Conservation (phyloP, 2,329 filamentous ascomycete genomes). For the Botrytis sinoallii region DNA sequence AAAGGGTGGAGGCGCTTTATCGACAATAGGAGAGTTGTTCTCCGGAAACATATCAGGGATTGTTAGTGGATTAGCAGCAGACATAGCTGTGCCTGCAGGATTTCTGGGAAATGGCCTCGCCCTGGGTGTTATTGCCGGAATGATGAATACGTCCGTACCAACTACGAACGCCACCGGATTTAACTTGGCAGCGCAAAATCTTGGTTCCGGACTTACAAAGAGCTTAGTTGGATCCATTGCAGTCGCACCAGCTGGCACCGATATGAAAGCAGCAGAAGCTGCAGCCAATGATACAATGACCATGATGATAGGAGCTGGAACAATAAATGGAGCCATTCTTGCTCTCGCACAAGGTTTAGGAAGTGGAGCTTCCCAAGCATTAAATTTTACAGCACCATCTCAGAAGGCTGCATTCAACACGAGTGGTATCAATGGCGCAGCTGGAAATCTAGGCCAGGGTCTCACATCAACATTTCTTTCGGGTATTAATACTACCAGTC, state of each 20-base stretch:
- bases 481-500: not conserved
- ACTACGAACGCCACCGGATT: not conserved
- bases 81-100: not conserved
- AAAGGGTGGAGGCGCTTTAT: not conserved
- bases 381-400: not conserved
- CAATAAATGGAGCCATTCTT: not conserved
- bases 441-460: not conserved
- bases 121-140: not conserved
- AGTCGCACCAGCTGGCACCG: not conserved
- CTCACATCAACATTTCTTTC: not conserved
- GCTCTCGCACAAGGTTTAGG: not conserved
- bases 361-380: not conserved
- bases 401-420: not conserved
- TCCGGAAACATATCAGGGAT: not conserved
- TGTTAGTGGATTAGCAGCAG: not conserved
- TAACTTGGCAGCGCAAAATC: not conserved
- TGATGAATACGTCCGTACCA: not conserved
- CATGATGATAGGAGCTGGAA: not conserved
- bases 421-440: not conserved
- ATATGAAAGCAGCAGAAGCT: not conserved
- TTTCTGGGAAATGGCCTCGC: not conserved
- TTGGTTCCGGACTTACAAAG: not conserved
- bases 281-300: not conserved
- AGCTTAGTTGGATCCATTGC: not conserved
- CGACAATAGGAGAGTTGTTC: not conserved